These are phyloP conservation scores for Conoideocrella luteorostrata DNA, from an alignment of 2,329 filamentous ascomycete genomes.

Conservation along the genomic window DNA sequence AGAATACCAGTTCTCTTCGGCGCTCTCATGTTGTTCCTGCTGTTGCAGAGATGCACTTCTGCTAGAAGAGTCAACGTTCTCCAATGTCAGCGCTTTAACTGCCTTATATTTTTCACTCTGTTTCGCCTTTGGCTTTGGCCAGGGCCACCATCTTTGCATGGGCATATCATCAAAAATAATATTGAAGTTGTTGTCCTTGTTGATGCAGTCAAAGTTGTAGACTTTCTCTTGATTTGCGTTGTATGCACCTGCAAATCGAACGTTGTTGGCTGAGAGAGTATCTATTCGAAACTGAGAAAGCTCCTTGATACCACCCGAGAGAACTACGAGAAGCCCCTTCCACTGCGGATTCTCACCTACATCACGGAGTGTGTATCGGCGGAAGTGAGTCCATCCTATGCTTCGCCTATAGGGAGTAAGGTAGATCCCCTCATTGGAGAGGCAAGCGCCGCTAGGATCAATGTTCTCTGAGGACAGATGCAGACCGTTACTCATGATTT, in stretches of 20 bases:
- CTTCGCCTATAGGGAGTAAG: not conserved
- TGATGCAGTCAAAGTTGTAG: not conserved
- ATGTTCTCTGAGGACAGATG: not conserved
- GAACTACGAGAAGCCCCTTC: not conserved
- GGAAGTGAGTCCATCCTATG: not conserved
- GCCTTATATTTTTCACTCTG: too few species aligned
- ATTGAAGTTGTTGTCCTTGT: not conserved
- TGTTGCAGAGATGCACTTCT: too few species aligned
- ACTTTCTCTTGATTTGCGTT: not conserved
- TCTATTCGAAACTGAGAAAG: not conserved
- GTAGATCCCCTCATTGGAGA: not conserved
- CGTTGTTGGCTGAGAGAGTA: not conserved
- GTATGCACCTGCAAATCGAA: not conserved
- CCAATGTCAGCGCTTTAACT: too few species aligned
- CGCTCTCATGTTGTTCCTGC: too few species aligned
- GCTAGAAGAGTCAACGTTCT: too few species aligned
- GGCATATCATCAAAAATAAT: slow-evolving; percentile 3
- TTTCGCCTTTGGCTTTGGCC: slow-evolving; percentile 5
- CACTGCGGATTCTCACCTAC: not conserved
- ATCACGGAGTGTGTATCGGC: not conserved
- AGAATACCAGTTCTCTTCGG: too few species aligned
- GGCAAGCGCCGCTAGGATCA: not conserved
- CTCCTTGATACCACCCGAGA: not conserved
- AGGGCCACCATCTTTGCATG: slow-evolving; percentile 5
- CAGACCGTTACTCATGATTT: not conserved